Base-by-base conservation (phyloP, 2,329 filamentous ascomycete genomes). In the Penicillium aurantiogriseum region DNA sequence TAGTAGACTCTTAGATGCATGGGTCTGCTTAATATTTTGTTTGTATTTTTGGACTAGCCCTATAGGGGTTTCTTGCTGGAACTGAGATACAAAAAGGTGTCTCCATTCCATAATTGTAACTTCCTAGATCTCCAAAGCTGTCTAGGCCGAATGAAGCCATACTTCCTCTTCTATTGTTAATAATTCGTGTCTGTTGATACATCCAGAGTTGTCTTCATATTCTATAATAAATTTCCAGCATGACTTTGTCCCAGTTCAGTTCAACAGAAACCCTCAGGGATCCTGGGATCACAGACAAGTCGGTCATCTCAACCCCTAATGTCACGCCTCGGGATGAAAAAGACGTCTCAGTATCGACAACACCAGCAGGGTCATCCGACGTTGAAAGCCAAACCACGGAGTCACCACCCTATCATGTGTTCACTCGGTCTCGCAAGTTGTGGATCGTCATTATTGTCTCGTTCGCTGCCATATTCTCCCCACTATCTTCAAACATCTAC, bases 401-500 rank as follows among this genome's bases (percentile, higher is more conserved):
- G 21, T 45, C 48, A 29, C 57, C 62, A 36, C 54, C 58, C 17
- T 73, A 75, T 56, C 73, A 74, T 54, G 66, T 74, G 56, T 74
- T 77, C 57, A 65, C 69, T 29, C 64, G 60, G 50, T 64, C 63
- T 47, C 68, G 71, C 53, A 77, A 77, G 59, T 61, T 69, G 54
- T 69, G 72, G 54, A 74, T 78, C 21, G 70, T 77, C 43, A 72
- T 70, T 56, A 72, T 76, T 61, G 74, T 74, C 31, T 70, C 75
- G 2, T 63, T 75, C 38, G 74, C 71, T 8, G 74, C 73, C 44
- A 71, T 78, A 45, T 79, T 80, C 61, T 77, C 76, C 5, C 77
- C 77, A 1, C 63, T 81, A 4, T 76, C 75, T 5, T 74, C 76
- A 7, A 77, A 77, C 56, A 80, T 80, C 48, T 80, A 80, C 62